Conservation (phyloP, 176 grass and related monocot species). For the Oryza coarctata region DNA sequence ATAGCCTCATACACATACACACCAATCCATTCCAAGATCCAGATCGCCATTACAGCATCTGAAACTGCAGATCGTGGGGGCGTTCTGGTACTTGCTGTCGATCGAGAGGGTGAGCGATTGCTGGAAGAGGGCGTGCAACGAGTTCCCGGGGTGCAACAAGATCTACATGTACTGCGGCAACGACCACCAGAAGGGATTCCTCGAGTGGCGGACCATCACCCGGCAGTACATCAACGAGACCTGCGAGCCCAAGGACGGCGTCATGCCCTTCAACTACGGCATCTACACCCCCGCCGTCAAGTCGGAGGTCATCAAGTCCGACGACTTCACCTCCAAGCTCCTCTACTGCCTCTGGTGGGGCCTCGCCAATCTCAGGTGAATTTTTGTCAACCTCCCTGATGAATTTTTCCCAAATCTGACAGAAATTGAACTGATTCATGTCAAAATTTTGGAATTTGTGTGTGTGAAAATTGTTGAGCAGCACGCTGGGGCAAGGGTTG, state of each 20-base stretch:
- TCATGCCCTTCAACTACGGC: conserved; percentile 71
- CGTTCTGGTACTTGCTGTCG: conserved; percentile 87
- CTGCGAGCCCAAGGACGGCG: conserved; percentile 45
- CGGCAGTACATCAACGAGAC: conserved; percentile 44
- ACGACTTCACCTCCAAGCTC: conserved; percentile 56
- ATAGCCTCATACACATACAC: too few species aligned
- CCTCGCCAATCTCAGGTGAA: conserved; percentile 68
- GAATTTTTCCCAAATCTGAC: too few species aligned
- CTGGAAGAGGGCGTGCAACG: conserved; percentile 54
- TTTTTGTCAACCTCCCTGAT: too few species aligned
- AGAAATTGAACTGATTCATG: too few species aligned
- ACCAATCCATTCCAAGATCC: too few species aligned
- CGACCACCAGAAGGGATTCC: conserved; percentile 42
- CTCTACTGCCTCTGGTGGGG: conserved; percentile 96
- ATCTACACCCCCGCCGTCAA: conserved; percentile 61
- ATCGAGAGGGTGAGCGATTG: conserved; percentile 74
- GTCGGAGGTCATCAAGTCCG: conserved; percentile 57
- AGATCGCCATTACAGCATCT: background rate
- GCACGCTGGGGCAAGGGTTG: conserved; percentile 72
- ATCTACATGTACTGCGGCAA: conserved; percentile 88
- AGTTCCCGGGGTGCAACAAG: conserved; percentile 47
- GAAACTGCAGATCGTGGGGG: conserved; percentile 69
- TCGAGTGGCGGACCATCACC: conserved; percentile 60
- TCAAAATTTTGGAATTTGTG: too few species aligned
- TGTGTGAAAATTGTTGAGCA: background rate